Percentiles rank a stretch among this genome's conserved stretches.
These are phyloP conservation scores for Tetracentron sinense DNA, from an alignment of 164 flowering plant species.

Conservation along the genomic window DNA sequence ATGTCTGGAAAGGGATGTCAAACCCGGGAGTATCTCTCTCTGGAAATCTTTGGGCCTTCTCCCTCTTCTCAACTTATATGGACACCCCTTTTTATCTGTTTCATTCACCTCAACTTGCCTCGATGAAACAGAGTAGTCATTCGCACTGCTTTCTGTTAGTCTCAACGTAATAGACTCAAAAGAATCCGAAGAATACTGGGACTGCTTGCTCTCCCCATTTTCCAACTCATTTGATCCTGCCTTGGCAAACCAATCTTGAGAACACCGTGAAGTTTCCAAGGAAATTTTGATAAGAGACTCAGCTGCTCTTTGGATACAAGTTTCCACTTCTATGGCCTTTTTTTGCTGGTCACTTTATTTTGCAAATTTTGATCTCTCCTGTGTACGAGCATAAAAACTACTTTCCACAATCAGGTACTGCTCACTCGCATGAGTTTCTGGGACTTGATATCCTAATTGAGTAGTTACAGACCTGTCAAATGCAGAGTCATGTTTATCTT, in stretches of 20 bases:
- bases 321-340: constrained; percentile 27
- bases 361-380: constrained; percentile 4
- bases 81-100: constrained; percentile 21
- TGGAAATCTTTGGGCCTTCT: constrained; percentile 61
- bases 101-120: constrained; percentile 26
- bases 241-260: constrained; percentile 14
- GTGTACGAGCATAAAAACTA: neutral
- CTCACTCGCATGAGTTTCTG: constrained; percentile 12
- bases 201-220: constrained; percentile 22
- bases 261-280: constrained; percentile 11
- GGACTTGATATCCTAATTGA: constrained; percentile 16
- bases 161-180: constrained; percentile 39
- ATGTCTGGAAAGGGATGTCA: constrained; percentile 51
- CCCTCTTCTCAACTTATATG: constrained; percentile 49
- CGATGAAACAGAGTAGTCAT: constrained; percentile 40
- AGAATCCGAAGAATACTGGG: constrained; percentile 47
- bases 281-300: constrained; percentile 38
- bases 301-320: constrained; percentile 36
- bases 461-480: constrained; percentile 7
- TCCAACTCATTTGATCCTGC: constrained; percentile 12
- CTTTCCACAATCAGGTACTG: constrained; percentile 5
- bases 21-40: constrained; percentile 51
- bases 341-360: constrained; percentile 9
- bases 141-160: constrained; percentile 31
- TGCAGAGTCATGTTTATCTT: constrained; percentile 5